Conservation (phyloP, 2,329 filamentous ascomycete species). For the Alternaria incomplexa region DNA sequence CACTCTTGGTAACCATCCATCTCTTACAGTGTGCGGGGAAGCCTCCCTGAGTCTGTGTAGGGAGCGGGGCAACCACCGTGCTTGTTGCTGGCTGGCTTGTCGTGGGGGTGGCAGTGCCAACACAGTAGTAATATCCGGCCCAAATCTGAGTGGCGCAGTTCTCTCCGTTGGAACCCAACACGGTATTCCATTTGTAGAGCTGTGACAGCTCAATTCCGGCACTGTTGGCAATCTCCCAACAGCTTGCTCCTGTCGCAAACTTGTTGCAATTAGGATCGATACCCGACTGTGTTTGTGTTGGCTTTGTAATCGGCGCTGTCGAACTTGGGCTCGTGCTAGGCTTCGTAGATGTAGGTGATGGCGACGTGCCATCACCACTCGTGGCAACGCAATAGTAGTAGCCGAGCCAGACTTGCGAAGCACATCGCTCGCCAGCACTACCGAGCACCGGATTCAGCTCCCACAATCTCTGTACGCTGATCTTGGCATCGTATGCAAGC, state of each 20-base stretch:
- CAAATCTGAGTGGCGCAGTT: neutral
- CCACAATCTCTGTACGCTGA: neutral
- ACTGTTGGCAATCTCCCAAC: neutral
- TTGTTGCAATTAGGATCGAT: neutral
- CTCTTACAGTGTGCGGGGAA: neutral
- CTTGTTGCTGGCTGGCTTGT: neutral
- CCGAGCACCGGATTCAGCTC: neutral
- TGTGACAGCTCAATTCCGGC: neutral
- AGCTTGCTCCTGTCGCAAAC: neutral
- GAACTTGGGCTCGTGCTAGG: neutral
- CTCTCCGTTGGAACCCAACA: neutral
- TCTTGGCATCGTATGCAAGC: neutral
- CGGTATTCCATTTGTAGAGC: neutral
- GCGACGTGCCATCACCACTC: neutral
- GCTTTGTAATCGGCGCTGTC: neutral
- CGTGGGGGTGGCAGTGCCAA: neutral
- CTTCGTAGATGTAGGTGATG: neutral
- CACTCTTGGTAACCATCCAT: too few species aligned
- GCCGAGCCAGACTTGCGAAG: neutral
- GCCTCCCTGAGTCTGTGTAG: neutral
- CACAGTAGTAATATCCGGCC: neutral
- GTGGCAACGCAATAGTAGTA: constrained; percentile 2
- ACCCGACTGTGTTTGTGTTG: neutral
- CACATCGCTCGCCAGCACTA: neutral
- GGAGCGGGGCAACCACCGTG: neutral